A percentile compares a stretch with the other conserved stretches of the same genome.
Evolutionary conservation across 139 green algal species (phyloP).

Genomic region (Ettlia oleoabundans): DNA sequence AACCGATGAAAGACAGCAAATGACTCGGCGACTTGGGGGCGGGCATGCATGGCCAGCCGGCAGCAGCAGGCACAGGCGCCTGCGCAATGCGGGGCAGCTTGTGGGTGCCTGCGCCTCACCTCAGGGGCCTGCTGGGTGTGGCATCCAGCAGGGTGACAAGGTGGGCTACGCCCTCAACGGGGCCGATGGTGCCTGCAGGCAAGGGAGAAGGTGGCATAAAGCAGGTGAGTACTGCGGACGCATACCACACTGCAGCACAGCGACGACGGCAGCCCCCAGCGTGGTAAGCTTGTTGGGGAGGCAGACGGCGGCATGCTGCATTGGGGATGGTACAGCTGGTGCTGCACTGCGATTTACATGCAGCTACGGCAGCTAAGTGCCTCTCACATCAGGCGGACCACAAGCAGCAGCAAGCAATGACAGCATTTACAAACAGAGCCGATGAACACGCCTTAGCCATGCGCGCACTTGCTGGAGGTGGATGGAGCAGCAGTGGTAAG

Average conservation of each 20-base stretch:
- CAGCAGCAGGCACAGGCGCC: neutral
- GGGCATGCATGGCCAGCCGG: neutral
- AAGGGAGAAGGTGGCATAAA: neutral
- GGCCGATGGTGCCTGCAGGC: slow-evolving; percentile 52
- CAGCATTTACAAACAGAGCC: neutral
- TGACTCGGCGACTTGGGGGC: no score
- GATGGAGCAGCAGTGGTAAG: neutral
- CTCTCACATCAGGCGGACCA: neutral
- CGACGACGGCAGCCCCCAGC: no score
- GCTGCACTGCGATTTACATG: no score
- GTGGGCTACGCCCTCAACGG: slow-evolving; percentile 83
- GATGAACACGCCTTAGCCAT: no score
- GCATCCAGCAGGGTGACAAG: slow-evolving; percentile 75
- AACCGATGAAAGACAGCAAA: no score
- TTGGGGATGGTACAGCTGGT: no score
- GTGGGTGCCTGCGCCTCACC: slow-evolving; percentile 21
- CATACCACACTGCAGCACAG: no score
- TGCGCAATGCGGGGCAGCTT: neutral
- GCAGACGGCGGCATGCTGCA: no score
- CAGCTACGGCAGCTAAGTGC: no score
- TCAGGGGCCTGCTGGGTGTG: slow-evolving; percentile 62
- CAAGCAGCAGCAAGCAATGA: neutral
- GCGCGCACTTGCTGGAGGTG: no score
- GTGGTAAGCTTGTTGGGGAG: no score
- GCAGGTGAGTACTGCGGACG: no score